Conservation (phyloP, 768 basidiomycete species). For the Tulasnella sp. region DNA sequence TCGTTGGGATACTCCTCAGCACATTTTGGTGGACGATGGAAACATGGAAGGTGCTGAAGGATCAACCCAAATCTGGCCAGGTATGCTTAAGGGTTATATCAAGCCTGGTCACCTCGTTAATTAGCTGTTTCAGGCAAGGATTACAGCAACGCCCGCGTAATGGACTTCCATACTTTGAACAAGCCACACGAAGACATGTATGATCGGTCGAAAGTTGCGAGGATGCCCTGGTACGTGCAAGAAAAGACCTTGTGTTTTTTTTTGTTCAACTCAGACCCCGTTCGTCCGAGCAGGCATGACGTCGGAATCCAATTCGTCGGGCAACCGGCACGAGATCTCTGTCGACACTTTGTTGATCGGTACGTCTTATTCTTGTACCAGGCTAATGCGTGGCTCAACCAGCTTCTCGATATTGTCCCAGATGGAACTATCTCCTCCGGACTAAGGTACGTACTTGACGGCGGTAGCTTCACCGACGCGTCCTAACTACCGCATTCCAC, state of each 20-base stretch:
- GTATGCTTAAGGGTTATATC: conserved; percentile 50
- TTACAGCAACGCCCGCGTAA: conserved; percentile 86
- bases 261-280: background rate
- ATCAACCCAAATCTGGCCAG: conserved; percentile 81
- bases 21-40: conserved; percentile 83
- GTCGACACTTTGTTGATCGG: conserved; percentile 94
- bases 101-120: background rate
- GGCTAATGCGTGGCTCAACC: conserved; percentile 24
- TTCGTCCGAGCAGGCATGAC: conserved; percentile 73
- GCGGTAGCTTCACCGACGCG: too few species aligned
- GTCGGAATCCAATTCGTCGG: conserved; percentile 95
- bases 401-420: conserved; percentile 41
- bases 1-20: conserved; percentile 97
- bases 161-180: conserved; percentile 81
- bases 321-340: conserved; percentile 91
- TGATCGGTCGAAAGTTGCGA: conserved; percentile 81
- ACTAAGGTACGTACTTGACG: conserved; percentile 70
- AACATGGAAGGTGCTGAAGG: conserved; percentile 56
- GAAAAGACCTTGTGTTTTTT: too few species aligned
- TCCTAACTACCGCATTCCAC: conserved; percentile 25
- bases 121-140: conserved; percentile 70
- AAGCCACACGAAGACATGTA: conserved; percentile 97
- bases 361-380: conserved; percentile 42
- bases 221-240: conserved; percentile 88
- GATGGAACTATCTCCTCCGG: conserved; percentile 92